Evolutionary conservation across 306 rosid species (phyloP).

Genomic region (Fagus crenata): DNA sequence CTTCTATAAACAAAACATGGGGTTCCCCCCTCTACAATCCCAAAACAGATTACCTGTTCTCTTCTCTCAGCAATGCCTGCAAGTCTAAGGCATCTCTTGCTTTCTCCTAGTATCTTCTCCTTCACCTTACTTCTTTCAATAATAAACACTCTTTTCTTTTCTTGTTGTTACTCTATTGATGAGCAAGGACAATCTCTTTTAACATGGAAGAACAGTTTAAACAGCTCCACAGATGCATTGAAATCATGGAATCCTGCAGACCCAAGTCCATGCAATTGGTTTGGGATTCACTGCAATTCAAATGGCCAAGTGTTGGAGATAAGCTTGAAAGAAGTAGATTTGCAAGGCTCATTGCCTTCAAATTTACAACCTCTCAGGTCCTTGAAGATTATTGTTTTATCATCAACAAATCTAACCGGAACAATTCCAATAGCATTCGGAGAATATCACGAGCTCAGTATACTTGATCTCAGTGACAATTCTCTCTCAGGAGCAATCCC

Average conservation of each 20-base stretch:
- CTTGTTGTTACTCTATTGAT: conserved; percentile 60
- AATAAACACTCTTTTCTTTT: conserved; percentile 51
- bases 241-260: conserved; percentile 63
- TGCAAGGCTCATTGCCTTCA: conserved; percentile 80
- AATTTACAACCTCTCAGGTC: conserved; percentile 60
- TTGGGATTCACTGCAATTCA: conserved; percentile 65
- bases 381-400: conserved; percentile 50
- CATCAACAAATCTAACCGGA: conserved; percentile 67
- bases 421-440: conserved; percentile 67
- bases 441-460: conserved; percentile 47
- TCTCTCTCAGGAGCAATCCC: conserved; percentile 69
- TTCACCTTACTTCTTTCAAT: conserved; percentile 44
- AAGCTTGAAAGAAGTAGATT: conserved; percentile 48
- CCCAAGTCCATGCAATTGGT: conserved; percentile 75
- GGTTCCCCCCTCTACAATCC: conserved; percentile 87
- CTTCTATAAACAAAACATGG: conserved; percentile 95
- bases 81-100: conserved; percentile 56
- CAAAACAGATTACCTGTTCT: conserved; percentile 63
- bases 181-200: conserved; percentile 82
- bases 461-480: conserved; percentile 64
- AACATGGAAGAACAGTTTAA: conserved; percentile 69
- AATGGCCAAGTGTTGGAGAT: conserved; percentile 61
- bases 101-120: conserved; percentile 49
- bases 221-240: conserved; percentile 43
- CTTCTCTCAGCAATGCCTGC: conserved; percentile 78